phyloP scores from a whole-genome alignment of 148 eudicot species.

The Heliosperma pusillum region DNA sequence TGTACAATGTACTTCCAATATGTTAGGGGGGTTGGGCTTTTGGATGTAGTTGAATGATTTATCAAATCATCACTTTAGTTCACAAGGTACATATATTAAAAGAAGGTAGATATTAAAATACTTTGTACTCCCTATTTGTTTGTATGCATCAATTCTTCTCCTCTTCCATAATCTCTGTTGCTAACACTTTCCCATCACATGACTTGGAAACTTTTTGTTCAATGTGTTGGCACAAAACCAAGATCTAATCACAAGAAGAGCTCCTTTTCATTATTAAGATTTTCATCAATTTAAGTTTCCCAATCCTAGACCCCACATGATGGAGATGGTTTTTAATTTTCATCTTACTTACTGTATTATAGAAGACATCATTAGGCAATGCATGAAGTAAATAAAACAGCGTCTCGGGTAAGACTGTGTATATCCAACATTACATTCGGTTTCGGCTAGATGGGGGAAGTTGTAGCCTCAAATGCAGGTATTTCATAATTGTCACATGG shows the following conservation, averaged over 20 bases:
- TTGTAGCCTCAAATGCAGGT: conserved; percentile 2
- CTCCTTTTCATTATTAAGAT: conserved; percentile 3
- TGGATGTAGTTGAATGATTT: background rate
- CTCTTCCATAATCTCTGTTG: background rate
- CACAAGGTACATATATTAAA: background rate
- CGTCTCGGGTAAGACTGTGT: no score
- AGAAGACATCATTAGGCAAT: no score
- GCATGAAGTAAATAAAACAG: no score
- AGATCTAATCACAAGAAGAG: background rate
- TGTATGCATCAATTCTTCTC: conserved; percentile 8
- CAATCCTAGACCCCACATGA: no score
- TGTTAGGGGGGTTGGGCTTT: background rate
- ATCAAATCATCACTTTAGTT: background rate
- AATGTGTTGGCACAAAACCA: conserved; percentile 15
- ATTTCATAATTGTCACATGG: background rate
- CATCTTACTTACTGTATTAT: no score
- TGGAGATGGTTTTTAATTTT: no score
- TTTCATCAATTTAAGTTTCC: background rate
- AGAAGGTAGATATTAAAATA: background rate
- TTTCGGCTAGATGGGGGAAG: background rate
- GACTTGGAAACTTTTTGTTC: conserved; percentile 9
- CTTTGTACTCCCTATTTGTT: conserved; percentile 6
- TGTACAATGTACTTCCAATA: background rate
- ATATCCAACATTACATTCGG: no score
- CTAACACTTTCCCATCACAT: conserved; percentile 21